Base-by-base conservation (phyloP, 192 early-diverging fungal genomes). In the Coemansia javaensis region DNA sequence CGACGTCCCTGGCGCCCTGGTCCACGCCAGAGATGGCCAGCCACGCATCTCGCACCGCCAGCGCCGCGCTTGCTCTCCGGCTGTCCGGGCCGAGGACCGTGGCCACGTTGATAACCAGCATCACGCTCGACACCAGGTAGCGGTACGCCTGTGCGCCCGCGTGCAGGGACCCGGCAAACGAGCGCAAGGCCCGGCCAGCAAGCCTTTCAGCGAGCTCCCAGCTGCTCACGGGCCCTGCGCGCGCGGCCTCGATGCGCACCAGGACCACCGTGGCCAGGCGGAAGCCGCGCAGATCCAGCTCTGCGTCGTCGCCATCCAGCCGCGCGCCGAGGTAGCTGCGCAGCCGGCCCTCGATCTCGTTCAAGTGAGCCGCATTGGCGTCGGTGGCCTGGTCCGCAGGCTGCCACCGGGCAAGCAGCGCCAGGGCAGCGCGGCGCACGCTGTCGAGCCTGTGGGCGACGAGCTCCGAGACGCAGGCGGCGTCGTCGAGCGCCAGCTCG, bases 31-130 rank as follows among this genome's bases (percentile, higher is more conserved):
- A 32, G 10, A 63, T 45, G 1, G 47, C 40, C 16, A 32, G 32
- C 66, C 66, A 70, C 2, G 66, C 12, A 7, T 44, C 54, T 35
- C 34, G 39, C 20, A 53, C 40, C 32, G 53, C 38, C 8, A 12
- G 16, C 22, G 52, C 50, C 12, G 59, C 20, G 3, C 34, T 45
- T 0, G 44, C 12, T 5, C 17, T 37, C 5, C 17, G 44, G 24
- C 45, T 34, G 8, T 17, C 24, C 7, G 8, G 28, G 27, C 32
- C 25, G 9, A 58, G 35, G 20, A 58, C 27, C 10, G 55, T 44
- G 4, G 71, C 54, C 6, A 59, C 32, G 20, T 54, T 67, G 7
- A 67, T 42, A 8, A 36, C 52, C 10, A 67, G 51, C 55, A 75
- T 62, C 10, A 42, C 27, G 17, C 59, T 44, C 14, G 47, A 45